phyloP scores from a whole-genome alignment of 1,284 basidiomycete genomes.

The Thelephora terrestris region DNA sequence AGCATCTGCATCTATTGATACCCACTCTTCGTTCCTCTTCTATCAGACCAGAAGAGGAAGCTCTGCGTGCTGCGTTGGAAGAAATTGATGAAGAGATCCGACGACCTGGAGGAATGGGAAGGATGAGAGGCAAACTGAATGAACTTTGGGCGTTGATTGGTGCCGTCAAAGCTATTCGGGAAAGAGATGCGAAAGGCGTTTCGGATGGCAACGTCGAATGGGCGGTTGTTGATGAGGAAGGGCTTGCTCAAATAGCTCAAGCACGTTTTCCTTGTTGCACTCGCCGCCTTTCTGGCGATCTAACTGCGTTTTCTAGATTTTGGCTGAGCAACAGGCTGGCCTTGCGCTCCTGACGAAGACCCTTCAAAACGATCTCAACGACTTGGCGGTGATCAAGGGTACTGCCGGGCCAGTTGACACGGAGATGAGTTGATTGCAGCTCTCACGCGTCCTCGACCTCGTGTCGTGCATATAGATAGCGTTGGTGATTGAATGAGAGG shows the following conservation, averaged over 20 bases:
- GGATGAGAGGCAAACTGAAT: slow-evolving; percentile 66
- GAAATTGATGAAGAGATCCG: slow-evolving; percentile 68
- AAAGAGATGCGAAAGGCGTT: slow-evolving; percentile 35
- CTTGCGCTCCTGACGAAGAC: slow-evolving; percentile 72
- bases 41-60: slow-evolving; percentile 77
- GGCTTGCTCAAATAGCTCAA: slow-evolving; percentile 66
- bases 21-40: slow-evolving; percentile 69
- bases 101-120: slow-evolving; percentile 41
- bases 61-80: slow-evolving; percentile 57
- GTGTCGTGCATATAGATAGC: too few relatives aligned
- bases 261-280: slow-evolving; percentile 28
- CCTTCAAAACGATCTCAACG: slow-evolving; percentile 55
- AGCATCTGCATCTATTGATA: slow-evolving; percentile 72
- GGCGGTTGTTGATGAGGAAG: slow-evolving; percentile 80
- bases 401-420: slow-evolving; percentile 25
- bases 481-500: too few relatives aligned
- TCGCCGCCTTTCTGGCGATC: slow-evolving; percentile 2
- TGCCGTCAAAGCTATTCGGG: slow-evolving; percentile 57
- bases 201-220: slow-evolving; percentile 48
- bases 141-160: slow-evolving; percentile 83
- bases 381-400: slow-evolving; percentile 63
- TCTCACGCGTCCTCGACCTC: not conserved
- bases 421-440: not conserved
- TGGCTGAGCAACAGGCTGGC: slow-evolving; percentile 73
- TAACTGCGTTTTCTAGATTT: slow-evolving; percentile 39